phyloP scores from a whole-genome alignment of 2,329 filamentous ascomycete genomes.

The Ambrosiella cleistominuta region DNA sequence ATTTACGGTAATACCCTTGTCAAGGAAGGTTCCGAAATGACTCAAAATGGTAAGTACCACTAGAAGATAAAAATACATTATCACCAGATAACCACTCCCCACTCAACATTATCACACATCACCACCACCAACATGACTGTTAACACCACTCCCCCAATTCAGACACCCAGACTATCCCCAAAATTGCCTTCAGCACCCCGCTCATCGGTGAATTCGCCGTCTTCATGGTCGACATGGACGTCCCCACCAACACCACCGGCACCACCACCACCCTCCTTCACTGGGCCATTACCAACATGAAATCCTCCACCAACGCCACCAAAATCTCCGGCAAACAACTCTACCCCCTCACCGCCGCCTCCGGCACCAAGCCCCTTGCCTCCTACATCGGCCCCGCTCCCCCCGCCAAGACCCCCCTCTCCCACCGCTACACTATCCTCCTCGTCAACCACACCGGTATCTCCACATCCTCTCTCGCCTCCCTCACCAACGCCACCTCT shows the following conservation, averaged over 20 bases:
- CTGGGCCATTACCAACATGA: conserved; percentile 27
- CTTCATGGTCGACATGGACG: conserved; percentile 29
- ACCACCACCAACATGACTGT: not conserved
- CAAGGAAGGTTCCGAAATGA: conserved; percentile 23
- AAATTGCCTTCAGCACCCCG: conserved; percentile 21
- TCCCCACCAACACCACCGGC: conserved; percentile 21
- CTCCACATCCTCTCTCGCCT: conserved; percentile 16
- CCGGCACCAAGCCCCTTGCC: conserved; percentile 17
- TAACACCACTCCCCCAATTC: not conserved
- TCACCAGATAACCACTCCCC: not conserved
- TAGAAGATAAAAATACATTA: no score
- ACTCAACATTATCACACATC: not conserved
- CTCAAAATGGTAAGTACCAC: conserved; percentile 20
- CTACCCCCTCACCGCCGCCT: conserved; percentile 18
- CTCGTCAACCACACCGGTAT: conserved; percentile 22
- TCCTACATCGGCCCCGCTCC: conserved; percentile 23
- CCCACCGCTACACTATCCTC: conserved; percentile 25
- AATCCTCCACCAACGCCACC: conserved; percentile 13
- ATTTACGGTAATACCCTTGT: conserved; percentile 22
- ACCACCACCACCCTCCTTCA: conserved; percentile 28
- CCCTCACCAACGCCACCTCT: conserved; percentile 18
- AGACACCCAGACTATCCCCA: conserved; percentile 22
- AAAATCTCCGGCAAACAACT: conserved; percentile 17
- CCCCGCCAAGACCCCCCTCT: conserved; percentile 22
- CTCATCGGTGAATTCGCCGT: conserved; percentile 27